Evolutionary conservation across 805 yeast genomes (phyloP).

Genomic region (Kregervanrija fluxuum): DNA sequence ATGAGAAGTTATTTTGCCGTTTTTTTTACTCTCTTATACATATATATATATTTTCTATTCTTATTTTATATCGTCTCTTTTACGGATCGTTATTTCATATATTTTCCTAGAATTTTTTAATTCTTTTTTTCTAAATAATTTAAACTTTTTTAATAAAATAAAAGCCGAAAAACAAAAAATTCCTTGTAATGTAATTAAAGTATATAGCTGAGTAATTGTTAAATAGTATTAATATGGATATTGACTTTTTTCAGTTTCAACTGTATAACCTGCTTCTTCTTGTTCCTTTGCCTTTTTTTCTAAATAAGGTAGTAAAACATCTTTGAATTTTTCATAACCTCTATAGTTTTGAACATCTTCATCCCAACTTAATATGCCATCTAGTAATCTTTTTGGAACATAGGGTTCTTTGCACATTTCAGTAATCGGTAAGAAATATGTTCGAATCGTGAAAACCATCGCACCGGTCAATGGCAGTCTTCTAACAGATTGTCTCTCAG

Average conservation of each 20-base stretch:
- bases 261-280: constrained; percentile 34
- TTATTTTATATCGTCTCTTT: neutral
- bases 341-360: constrained; percentile 54
- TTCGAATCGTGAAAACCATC: constrained; percentile 51
- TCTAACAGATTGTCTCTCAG: constrained; percentile 59
- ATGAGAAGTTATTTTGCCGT: neutral
- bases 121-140: neutral
- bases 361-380: constrained; percentile 55
- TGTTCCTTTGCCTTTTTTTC: constrained; percentile 41
- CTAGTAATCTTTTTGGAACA: constrained; percentile 51
- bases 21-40: too few relatives aligned
- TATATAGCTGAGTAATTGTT: too few relatives aligned
- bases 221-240: constrained; percentile 33
- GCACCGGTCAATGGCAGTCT: constrained; percentile 56
- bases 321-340: constrained; percentile 49
- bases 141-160: neutral
- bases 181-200: too few relatives aligned
- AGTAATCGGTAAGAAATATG: constrained; percentile 51
- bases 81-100: neutral
- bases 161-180: neutral
- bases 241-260: constrained; percentile 32
- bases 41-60: neutral
- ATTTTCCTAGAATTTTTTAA: neutral
- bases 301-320: constrained; percentile 48
- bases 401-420: constrained; percentile 53